Evolutionary conservation across 2,329 filamentous ascomycete genomes (phyloP).

Genomic region (Pezicula neosporulosa): DNA sequence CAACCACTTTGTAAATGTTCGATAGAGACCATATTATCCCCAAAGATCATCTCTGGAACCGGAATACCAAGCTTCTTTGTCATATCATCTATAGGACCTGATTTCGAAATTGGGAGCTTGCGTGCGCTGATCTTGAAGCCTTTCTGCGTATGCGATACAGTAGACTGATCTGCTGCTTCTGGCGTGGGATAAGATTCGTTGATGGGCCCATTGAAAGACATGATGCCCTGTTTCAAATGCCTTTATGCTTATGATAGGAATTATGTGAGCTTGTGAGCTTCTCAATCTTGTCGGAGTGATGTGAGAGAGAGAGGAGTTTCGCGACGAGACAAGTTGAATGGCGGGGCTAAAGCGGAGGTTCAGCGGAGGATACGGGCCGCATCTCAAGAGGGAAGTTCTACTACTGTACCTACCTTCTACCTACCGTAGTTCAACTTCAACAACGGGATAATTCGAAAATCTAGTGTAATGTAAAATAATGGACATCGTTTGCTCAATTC

Average conservation of each 20-base stretch:
- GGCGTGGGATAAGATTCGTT: conserved; percentile 55
- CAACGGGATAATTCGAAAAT: too few species aligned
- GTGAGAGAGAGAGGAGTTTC: neutral
- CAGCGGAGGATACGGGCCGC: too few species aligned
- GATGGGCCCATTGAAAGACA: conserved; percentile 28
- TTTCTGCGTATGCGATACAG: conserved; percentile 53
- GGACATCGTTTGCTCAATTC: too few species aligned
- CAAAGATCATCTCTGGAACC: conserved; percentile 98
- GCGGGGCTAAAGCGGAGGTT: neutral
- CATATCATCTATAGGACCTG: conserved; percentile 85
- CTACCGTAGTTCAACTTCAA: too few species aligned
- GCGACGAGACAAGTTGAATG: neutral
- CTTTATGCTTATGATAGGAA: neutral
- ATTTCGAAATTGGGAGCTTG: conserved; percentile 93
- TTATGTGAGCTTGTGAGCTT: neutral
- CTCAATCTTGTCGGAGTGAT: neutral
- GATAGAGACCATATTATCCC: conserved; percentile 82
- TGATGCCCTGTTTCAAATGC: conserved; percentile 1
- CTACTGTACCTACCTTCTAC: too few species aligned
- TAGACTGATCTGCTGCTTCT: conserved; percentile 47
- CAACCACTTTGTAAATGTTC: conserved; percentile 73
- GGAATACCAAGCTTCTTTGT: conserved; percentile 76
- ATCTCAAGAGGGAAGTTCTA: too few species aligned
- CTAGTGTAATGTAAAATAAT: too few species aligned
- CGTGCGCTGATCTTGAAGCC: conserved; percentile 75